Conservation (phyloP, 768 basidiomycete species). For the Floccularia luteovirens region DNA sequence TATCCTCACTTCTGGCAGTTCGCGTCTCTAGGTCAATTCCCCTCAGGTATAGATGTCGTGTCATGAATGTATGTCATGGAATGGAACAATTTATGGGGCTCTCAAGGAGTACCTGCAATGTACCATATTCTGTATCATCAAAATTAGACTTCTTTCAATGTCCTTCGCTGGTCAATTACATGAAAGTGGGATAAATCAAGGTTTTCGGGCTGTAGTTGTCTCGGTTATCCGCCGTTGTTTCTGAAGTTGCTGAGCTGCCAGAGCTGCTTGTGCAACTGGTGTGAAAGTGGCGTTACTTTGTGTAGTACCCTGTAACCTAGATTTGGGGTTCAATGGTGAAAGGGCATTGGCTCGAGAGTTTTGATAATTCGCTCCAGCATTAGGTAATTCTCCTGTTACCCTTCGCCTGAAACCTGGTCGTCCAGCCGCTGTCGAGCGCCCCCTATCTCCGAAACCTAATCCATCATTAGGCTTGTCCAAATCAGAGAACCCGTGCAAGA, state of each 20-base stretch:
- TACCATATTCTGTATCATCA: too few relatives aligned
- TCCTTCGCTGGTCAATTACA: too few relatives aligned
- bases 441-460: constrained; percentile 10
- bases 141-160: too few relatives aligned
- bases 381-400: constrained; percentile 46
- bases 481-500: constrained; percentile 41
- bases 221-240: constrained; percentile 2
- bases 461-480: constrained; percentile 31
- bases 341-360: constrained; percentile 42
- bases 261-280: constrained; percentile 16
- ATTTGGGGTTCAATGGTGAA: constrained; percentile 70
- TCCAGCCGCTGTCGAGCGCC: constrained; percentile 13
- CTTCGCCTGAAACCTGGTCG: constrained; percentile 52
- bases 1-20: constrained; percentile 30
- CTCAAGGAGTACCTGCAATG: too few relatives aligned
- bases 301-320: constrained; percentile 26
- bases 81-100: too few relatives aligned
- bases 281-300: neutral
- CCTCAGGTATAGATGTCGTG: constrained; percentile 2
- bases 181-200: neutral
- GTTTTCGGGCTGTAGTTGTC: neutral
- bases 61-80: too few relatives aligned
- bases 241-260: constrained; percentile 1
- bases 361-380: constrained; percentile 17
- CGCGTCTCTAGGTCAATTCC: constrained; percentile 8